Conservation (phyloP, 2,329 filamentous ascomycete genomes). For the Alternaria dauci region DNA sequence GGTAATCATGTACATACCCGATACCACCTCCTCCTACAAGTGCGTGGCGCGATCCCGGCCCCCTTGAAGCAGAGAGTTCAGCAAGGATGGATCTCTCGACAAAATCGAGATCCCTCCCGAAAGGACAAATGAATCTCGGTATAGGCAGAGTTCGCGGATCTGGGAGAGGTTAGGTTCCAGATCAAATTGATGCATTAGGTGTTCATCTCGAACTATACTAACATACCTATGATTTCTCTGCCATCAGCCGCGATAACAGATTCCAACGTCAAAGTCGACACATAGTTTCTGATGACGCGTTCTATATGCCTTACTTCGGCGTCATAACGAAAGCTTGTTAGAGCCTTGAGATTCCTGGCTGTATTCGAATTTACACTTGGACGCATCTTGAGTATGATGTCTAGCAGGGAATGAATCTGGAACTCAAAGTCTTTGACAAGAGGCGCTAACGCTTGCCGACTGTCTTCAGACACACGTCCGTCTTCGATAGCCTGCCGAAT, state of each 20-base stretch:
- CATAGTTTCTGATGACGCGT: not conserved
- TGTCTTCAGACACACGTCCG: not conserved
- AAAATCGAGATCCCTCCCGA: constrained; percentile 33
- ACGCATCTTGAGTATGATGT: not conserved
- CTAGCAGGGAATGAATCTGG: not conserved
- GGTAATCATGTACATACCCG: constrained; percentile 19
- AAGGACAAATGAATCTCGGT: constrained; percentile 13
- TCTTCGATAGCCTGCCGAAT: not conserved
- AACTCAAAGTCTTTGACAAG: not conserved
- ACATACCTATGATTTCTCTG: not conserved
- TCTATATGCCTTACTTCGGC: not conserved
- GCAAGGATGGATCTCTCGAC: constrained; percentile 25
- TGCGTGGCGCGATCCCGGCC: constrained; percentile 23
- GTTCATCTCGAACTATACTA: not conserved
- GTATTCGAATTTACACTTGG: not conserved
- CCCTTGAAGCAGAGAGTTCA: constrained; percentile 7
- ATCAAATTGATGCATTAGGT: not conserved
- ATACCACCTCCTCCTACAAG: constrained; percentile 38
- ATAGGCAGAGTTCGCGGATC: not conserved
- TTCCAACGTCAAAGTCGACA: not conserved
- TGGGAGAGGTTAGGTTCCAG: not conserved
- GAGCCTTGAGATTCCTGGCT: not conserved
- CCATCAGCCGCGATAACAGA: not conserved
- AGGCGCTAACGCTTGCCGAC: not conserved
- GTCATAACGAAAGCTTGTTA: not conserved